Base-by-base conservation (phyloP, 306 rosid genomes). In the Fragaria iinumae region DNA sequence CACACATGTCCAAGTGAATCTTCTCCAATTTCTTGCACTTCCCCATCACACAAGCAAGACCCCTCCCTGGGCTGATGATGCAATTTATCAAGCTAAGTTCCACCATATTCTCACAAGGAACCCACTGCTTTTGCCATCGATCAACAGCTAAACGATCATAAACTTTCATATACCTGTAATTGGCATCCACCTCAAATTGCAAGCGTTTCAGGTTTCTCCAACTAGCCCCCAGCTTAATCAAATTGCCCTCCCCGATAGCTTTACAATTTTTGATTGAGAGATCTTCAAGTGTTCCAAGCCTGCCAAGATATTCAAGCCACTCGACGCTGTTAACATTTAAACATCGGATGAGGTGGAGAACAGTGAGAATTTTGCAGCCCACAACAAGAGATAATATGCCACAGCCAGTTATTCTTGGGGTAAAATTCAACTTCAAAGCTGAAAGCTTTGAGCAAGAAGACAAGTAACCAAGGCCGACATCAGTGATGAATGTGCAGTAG, bases 11-110 rank as follows among this genome's bases (percentile, higher is more conserved):
- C 44, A 94, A 87, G 82, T 87, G 90, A 87, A 94, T 78, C 74
- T 79, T 91, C 81, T 89, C 87, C 88, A 94, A 79, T 82, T 87
- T 94, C 84, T 84, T 87, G 81, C 98, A 94, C 82, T 87, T 91
- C 14, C 89, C 86, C 63, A 94, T 59, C 45, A 94, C 93, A 71
- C 97, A 91, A 79, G 97, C 93, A 78, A 94, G 96, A 17, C 98
- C 98, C 79, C 93, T 90, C 59, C 96, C 98, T 0, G 94, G 91
- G 82, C 97, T 89, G 64, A 94, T 94, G 55, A 94, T 94, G 90
- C 97, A 94, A 76, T 91, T 94, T 25, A 87, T 96, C 83, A 91
- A 80, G 81, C 94, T 94, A 32, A 94, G 84, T 76, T 91, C 93
- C 81, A 78, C 71, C 91, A 94, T 62, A 67, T 84, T 90, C 63